A percentile compares a stretch with the other conserved stretches of the same genome.
These are phyloP conservation scores for Elongisporangium anandrum DNA, from an alignment of 352 stramenopile species.

Conservation along the genomic window DNA sequence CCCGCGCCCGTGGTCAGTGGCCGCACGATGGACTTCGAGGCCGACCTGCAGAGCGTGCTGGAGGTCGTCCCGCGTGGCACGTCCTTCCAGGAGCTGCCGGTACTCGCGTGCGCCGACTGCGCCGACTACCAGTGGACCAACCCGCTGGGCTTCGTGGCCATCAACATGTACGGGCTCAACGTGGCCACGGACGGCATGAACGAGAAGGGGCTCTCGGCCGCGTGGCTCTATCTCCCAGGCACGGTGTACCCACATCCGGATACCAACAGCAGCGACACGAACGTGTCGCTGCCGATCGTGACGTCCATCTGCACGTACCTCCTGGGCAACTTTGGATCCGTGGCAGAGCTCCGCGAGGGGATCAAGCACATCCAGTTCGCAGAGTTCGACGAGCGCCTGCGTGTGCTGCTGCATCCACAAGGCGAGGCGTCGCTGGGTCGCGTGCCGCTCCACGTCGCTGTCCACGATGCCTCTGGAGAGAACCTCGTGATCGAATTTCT, in stretches of 20 bases:
- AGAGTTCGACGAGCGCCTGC: slow-evolving; percentile 36
- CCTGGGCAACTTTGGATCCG: slow-evolving; percentile 60
- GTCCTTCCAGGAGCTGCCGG: slow-evolving; percentile 39
- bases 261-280: slow-evolving; percentile 11
- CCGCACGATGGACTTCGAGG: slow-evolving; percentile 55
- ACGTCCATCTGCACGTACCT: slow-evolving; percentile 68
- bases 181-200: slow-evolving; percentile 51
- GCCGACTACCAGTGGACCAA: slow-evolving; percentile 36
- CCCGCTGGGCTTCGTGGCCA: slow-evolving; percentile 39
- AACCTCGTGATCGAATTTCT: slow-evolving; percentile 75
- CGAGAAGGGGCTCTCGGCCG: slow-evolving; percentile 43
- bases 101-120: slow-evolving; percentile 29
- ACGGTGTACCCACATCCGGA: slow-evolving; percentile 45
- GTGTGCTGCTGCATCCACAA: slow-evolving; percentile 8
- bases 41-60: slow-evolving; percentile 34
- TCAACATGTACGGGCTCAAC: slow-evolving; percentile 56
- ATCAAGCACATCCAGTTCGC: slow-evolving; percentile 52
- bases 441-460: slow-evolving; percentile 52
- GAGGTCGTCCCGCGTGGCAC: slow-evolving; percentile 49
- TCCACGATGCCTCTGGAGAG: slow-evolving; percentile 56
- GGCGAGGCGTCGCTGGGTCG: slow-evolving; percentile 13
- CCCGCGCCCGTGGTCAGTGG: slow-evolving; percentile 29
- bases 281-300: slow-evolving; percentile 38
- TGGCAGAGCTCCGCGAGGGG: slow-evolving; percentile 49
- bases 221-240: slow-evolving; percentile 36